Evolutionary conservation across 495 filamentous ascomycete genomes (phyloP).

Genomic region (Trichodelitschia bisporula): DNA sequence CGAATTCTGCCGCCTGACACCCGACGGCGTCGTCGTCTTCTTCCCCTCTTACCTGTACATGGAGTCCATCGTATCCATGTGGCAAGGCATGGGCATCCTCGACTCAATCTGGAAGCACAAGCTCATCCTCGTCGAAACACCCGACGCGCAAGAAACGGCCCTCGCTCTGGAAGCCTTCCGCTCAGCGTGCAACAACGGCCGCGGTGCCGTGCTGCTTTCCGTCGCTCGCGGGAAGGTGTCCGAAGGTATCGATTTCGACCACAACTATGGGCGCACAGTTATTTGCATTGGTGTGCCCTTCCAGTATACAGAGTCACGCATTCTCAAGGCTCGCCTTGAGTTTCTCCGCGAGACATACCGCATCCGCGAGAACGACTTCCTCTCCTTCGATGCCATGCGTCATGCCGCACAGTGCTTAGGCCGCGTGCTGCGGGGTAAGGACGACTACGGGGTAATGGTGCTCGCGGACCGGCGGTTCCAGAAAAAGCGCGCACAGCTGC

Average conservation of each 20-base stretch:
- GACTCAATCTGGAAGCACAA: slow-evolving; percentile 99
- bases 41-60: slow-evolving; percentile 98
- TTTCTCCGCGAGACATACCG: slow-evolving; percentile 93
- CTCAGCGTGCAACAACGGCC: slow-evolving; percentile 88
- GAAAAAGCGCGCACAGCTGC: slow-evolving; percentile 71
- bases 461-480: slow-evolving; percentile 79
- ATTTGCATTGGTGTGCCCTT: slow-evolving; percentile 94
- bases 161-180: slow-evolving; percentile 91
- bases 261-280: slow-evolving; percentile 94
- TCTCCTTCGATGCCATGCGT: slow-evolving; percentile 97
- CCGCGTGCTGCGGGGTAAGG: slow-evolving; percentile 85
- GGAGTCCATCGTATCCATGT: slow-evolving; percentile 96
- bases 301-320: slow-evolving; percentile 95
- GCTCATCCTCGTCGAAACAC: slow-evolving; percentile 91
- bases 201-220: slow-evolving; percentile 78
- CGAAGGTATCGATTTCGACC: slow-evolving; percentile 97
- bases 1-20: slow-evolving; percentile 83
- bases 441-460: slow-evolving; percentile 98
- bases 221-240: slow-evolving; percentile 93
- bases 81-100: slow-evolving; percentile 93
- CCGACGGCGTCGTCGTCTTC: slow-evolving; percentile 95
- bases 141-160: slow-evolving; percentile 89
- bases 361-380: slow-evolving; percentile 90
- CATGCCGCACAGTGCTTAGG: slow-evolving; percentile 94
- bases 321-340: slow-evolving; percentile 85